Conservation (phyloP, 139 green algal genomes). For the Astrephomene gubernaculifera region DNA sequence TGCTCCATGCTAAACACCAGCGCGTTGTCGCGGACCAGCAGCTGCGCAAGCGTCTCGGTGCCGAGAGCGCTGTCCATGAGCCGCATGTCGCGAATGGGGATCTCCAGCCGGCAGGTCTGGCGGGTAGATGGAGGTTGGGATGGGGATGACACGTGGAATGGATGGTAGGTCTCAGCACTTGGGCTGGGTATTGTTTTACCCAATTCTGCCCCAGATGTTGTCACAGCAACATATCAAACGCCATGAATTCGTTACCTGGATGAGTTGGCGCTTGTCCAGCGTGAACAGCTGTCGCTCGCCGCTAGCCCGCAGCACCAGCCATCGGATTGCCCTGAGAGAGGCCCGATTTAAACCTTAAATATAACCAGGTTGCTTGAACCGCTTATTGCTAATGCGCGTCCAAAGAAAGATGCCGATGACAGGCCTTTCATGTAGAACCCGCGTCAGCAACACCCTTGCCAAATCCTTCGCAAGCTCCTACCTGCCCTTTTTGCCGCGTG, state of each 20-base stretch:
- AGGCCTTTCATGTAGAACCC: too few relatives aligned
- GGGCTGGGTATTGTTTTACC: too few relatives aligned
- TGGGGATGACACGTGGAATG: neutral
- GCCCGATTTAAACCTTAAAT: too few relatives aligned
- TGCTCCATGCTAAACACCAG: slow-evolving; percentile 87
- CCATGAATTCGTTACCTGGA: too few relatives aligned
- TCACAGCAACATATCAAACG: too few relatives aligned
- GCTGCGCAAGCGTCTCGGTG: slow-evolving; percentile 41
- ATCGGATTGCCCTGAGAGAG: slow-evolving; percentile 40
- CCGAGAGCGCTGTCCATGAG: slow-evolving; percentile 79
- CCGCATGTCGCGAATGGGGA: slow-evolving; percentile 88
- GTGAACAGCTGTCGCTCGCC: slow-evolving; percentile 41
- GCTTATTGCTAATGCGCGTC: too few relatives aligned
- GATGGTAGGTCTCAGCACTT: too few relatives aligned
- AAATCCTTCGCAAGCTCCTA: neutral
- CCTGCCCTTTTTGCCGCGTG: slow-evolving; percentile 32
- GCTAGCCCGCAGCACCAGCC: slow-evolving; percentile 46
- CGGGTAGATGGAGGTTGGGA: neutral
- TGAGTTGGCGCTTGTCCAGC: slow-evolving; percentile 85
- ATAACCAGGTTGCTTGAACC: too few relatives aligned
- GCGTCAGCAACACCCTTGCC: too few relatives aligned
- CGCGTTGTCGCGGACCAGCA: slow-evolving; percentile 84
- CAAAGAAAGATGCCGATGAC: too few relatives aligned
- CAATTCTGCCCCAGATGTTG: too few relatives aligned
- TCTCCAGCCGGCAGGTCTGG: slow-evolving; percentile 69